These are phyloP conservation scores for Colletotrichum tamarilloi DNA, from an alignment of 2,329 filamentous ascomycete genomes.

Conservation along the genomic window DNA sequence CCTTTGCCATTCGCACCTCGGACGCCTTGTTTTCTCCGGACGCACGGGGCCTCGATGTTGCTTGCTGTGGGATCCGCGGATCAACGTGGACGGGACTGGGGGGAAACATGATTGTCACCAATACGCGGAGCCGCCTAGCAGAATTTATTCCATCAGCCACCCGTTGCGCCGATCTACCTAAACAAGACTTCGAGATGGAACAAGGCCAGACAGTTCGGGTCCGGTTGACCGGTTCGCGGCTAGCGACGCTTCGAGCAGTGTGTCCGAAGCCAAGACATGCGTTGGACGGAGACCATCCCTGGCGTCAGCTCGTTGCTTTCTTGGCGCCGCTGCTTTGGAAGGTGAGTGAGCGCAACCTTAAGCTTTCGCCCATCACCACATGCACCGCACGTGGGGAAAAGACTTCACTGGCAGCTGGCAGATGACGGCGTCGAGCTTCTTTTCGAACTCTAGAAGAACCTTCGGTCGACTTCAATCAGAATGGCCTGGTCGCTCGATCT, in stretches of 20 bases:
- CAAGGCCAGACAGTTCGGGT: neutral
- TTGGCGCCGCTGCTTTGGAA: neutral
- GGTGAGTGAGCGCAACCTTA: neutral
- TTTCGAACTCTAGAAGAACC: neutral
- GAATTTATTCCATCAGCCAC: neutral
- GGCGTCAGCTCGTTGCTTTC: neutral
- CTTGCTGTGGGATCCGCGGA: neutral
- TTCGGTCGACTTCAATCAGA: neutral
- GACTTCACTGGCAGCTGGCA: neutral
- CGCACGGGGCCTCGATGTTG: neutral
- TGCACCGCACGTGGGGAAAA: slow-evolving; percentile 7
- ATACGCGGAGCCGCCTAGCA: neutral
- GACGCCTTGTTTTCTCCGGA: neutral
- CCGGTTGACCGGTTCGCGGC: neutral
- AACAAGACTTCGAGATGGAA: neutral
- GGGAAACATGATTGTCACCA: neutral
- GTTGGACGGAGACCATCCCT: neutral
- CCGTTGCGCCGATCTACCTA: neutral
- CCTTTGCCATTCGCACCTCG: neutral
- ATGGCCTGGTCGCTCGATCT: neutral
- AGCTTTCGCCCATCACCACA: slow-evolving; percentile 6
- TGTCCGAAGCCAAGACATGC: slow-evolving; percentile 6
- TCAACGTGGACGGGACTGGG: neutral
- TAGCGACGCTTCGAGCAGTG: slow-evolving; percentile 20
- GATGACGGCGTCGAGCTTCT: neutral